Evolutionary conservation across 2,329 filamentous ascomycete species (phyloP).

Genomic region (Colletotrichum sp.): DNA sequence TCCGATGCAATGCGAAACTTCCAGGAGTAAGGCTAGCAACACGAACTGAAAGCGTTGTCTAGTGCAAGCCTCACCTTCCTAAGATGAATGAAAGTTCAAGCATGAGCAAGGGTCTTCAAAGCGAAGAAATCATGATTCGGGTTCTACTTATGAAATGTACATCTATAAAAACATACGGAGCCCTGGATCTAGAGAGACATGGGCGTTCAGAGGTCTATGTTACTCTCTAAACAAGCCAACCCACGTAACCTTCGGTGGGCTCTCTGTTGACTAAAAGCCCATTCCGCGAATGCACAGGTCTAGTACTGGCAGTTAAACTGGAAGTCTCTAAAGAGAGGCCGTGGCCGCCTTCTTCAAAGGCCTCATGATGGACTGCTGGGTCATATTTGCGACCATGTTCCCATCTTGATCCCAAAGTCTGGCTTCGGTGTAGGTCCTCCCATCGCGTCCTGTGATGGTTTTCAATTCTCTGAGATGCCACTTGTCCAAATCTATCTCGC

Average conservation of each 20-base stretch:
- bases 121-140: neutral
- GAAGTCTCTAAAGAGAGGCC: neutral
- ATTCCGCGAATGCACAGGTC: neutral
- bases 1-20: neutral
- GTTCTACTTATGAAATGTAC: neutral
- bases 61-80: neutral
- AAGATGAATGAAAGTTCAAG: neutral
- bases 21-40: neutral
- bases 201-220: neutral
- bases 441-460: constrained; percentile 40
- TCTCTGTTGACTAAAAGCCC: neutral
- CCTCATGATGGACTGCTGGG: constrained; percentile 48
- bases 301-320: neutral
- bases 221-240: neutral
- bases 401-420: constrained; percentile 50
- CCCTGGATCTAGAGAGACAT: neutral
- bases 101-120: neutral
- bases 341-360: neutral
- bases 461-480: constrained; percentile 50
- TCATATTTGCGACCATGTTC: constrained; percentile 50
- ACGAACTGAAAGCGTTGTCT: neutral
- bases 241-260: neutral
- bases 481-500: constrained; percentile 37
- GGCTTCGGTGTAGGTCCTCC: constrained; percentile 48
- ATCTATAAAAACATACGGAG: neutral